Conservation (phyloP, 2,329 filamentous ascomycete species). For the Fusarium subglutinans region DNA sequence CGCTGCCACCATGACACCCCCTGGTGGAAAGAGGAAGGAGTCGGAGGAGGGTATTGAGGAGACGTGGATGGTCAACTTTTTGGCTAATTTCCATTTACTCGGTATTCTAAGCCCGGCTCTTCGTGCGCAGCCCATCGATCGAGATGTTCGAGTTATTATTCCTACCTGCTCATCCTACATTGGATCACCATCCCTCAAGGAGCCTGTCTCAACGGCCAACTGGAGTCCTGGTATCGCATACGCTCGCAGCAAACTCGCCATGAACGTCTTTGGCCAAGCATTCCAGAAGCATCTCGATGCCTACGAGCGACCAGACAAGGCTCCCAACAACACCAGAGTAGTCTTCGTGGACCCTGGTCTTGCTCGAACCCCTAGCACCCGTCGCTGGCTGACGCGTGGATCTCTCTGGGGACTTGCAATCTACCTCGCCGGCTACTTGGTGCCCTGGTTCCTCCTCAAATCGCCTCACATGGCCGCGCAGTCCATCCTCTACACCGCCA, state of each 20-base stretch:
- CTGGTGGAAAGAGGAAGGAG: slow-evolving; percentile 65
- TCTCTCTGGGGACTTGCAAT: slow-evolving; percentile 80
- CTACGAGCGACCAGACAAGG: slow-evolving; percentile 83
- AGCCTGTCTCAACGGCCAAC: slow-evolving; percentile 57
- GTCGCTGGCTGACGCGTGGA: slow-evolving; percentile 86
- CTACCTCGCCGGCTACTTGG: slow-evolving; percentile 80
- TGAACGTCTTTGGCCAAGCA: slow-evolving; percentile 88
- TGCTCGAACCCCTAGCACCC: slow-evolving; percentile 84
- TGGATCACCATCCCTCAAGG: slow-evolving; percentile 72
- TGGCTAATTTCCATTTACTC: slow-evolving; percentile 94
- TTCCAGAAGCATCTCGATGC: slow-evolving; percentile 92
- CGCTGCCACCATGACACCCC: slow-evolving; percentile 79
- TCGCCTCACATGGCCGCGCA: slow-evolving; percentile 85
- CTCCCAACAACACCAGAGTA: slow-evolving; percentile 84
- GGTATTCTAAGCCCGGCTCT: slow-evolving; percentile 91
- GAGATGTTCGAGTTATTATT: slow-evolving; percentile 89
- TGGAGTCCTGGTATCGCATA: slow-evolving; percentile 69
- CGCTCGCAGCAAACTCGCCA: slow-evolving; percentile 76
- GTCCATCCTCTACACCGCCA: slow-evolving; percentile 83
- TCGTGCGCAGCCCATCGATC: slow-evolving; percentile 89
- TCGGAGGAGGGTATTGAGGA: slow-evolving; percentile 86
- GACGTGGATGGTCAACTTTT: slow-evolving; percentile 94
- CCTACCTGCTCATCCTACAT: slow-evolving; percentile 91
- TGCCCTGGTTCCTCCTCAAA: slow-evolving; percentile 91
- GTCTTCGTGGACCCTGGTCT: slow-evolving; percentile 89